Conservation (phyloP, 768 basidiomycete species). For the Termitomyces sp. region DNA sequence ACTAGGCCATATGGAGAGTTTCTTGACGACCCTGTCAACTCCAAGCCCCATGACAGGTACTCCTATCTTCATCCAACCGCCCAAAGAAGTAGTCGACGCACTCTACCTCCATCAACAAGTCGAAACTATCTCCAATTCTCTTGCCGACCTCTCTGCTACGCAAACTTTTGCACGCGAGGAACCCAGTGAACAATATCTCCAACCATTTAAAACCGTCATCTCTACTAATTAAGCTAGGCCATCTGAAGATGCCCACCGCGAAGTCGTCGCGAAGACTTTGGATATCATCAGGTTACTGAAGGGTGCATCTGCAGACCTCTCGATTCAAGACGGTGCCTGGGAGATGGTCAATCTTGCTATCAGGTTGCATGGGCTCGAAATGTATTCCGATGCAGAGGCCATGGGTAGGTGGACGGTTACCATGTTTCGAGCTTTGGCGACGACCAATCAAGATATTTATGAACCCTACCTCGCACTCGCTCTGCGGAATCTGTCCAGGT, state of each 20-base stretch:
- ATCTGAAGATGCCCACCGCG: conserved; percentile 1
- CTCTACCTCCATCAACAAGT: conserved; percentile 12
- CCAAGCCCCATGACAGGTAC: background rate
- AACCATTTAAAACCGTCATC: conserved; percentile 6
- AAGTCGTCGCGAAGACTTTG: conserved; percentile 6
- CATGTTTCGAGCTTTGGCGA: conserved; percentile 7
- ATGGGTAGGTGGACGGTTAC: conserved; percentile 13
- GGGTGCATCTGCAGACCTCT: conserved; percentile 4
- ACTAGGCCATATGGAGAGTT: conserved; percentile 5
- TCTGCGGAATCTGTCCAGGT: conserved; percentile 8
- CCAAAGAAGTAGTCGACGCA: conserved; percentile 1
- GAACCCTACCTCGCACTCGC: conserved; percentile 9
- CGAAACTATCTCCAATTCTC: conserved; percentile 7
- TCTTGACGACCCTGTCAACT: conserved; percentile 3
- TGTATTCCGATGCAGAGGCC: conserved; percentile 11
- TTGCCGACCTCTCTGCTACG: conserved; percentile 1
- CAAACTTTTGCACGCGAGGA: conserved; percentile 3
- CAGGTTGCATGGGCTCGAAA: conserved; percentile 8
- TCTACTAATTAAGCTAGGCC: background rate
- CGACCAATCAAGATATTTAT: conserved; percentile 4
- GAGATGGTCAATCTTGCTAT: conserved; percentile 12
- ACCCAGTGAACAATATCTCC: conserved; percentile 5
- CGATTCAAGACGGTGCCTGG: conserved; percentile 13
- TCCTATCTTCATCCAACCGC: background rate
- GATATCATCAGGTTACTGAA: conserved; percentile 7